phyloP scores from a whole-genome alignment of 257 asterid genomes.

The Euphrasia confusa region DNA sequence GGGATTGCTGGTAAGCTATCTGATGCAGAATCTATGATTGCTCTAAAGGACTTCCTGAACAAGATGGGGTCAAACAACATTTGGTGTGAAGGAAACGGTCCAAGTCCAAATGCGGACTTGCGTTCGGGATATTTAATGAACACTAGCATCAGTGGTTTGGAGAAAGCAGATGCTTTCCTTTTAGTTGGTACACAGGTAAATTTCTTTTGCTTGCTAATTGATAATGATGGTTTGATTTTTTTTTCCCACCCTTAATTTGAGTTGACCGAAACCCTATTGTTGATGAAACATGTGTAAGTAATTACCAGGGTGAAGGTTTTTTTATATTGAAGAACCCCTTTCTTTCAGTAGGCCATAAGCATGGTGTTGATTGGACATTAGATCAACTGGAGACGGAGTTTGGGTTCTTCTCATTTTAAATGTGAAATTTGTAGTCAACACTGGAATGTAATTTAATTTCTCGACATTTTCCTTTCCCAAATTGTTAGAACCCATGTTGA shows the following conservation, averaged over 20 bases:
- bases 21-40: constrained; percentile 97
- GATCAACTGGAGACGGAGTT: not conserved
- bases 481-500: not conserved
- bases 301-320: no score
- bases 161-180: constrained; percentile 90
- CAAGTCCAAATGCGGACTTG: constrained; percentile 73
- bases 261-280: no score
- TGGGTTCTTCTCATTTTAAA: no score
- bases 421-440: not conserved
- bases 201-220: constrained; percentile 13
- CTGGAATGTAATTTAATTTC: not conserved
- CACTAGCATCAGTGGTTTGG: constrained; percentile 85
- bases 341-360: no score
- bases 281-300: no score
- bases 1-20: constrained; percentile 97
- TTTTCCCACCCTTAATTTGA: no score
- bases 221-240: not conserved
- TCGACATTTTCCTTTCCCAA: not conserved
- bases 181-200: constrained; percentile 97
- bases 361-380: no score
- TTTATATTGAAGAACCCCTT: no score
- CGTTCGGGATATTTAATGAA: constrained; percentile 97
- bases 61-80: constrained; percentile 88
- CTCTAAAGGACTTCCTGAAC: constrained; percentile 85
- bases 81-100: constrained; percentile 94